Evolutionary conservation across 306 rosid species (phyloP).

Genomic region (Astragalus glycyphyllos): DNA sequence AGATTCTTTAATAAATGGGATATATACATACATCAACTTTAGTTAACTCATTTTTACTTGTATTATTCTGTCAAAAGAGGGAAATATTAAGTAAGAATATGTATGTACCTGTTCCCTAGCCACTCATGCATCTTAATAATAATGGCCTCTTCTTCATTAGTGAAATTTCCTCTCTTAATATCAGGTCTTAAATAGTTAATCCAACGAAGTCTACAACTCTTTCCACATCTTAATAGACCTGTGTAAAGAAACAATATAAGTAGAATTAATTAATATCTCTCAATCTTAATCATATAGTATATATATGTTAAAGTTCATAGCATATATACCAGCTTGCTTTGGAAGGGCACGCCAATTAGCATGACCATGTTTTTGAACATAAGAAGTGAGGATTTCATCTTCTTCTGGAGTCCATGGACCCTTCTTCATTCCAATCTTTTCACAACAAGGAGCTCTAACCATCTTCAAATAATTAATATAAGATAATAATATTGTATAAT

Average conservation of each 20-base stretch:
- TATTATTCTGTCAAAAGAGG: no score
- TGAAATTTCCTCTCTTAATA: slow-evolving; percentile 88
- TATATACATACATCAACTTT: no score
- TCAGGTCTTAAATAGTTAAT: slow-evolving; percentile 76
- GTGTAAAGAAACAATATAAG: slow-evolving; percentile 7
- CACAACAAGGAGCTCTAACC: slow-evolving; percentile 93
- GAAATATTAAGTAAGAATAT: not conserved
- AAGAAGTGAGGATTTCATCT: slow-evolving; percentile 64
- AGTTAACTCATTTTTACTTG: no score
- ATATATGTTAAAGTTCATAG: no score
- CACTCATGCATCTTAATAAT: slow-evolving; percentile 66
- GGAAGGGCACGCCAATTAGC: slow-evolving; percentile 92
- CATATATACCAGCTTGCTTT: slow-evolving; percentile 69
- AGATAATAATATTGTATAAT: no score
- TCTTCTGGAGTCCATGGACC: slow-evolving; percentile 87
- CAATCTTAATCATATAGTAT: not conserved
- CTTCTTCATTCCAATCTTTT: slow-evolving; percentile 75
- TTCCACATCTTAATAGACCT: slow-evolving; percentile 89
- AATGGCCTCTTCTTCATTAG: slow-evolving; percentile 68
- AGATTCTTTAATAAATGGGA: not conserved
- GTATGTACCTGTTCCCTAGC: slow-evolving; percentile 72
- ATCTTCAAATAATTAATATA: slow-evolving; percentile 44
- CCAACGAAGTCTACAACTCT: slow-evolving; percentile 91
- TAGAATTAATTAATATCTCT: no score
- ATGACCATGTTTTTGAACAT: slow-evolving; percentile 65